Conservation (phyloP, 176 grass and related monocot species). For the Areca catechu region DNA sequence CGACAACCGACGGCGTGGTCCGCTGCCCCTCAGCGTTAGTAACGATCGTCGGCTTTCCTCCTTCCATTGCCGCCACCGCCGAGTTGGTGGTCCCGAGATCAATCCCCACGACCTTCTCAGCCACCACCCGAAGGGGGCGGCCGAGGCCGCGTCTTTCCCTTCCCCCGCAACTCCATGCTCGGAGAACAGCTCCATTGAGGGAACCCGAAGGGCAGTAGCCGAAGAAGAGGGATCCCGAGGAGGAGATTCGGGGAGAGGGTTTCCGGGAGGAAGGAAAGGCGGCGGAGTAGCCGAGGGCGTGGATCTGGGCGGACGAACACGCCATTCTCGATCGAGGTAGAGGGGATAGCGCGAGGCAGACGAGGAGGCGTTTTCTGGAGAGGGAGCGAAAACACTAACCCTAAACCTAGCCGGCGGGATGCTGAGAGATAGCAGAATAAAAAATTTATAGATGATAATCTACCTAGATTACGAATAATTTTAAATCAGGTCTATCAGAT, state of each 20-base stretch:
- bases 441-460: too few species aligned
- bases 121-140: constrained; percentile 41
- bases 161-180: constrained; percentile 21
- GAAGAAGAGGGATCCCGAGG: constrained; percentile 24
- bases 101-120: constrained; percentile 70
- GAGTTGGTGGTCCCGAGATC: constrained; percentile 85
- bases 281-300: constrained; percentile 13
- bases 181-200: constrained; percentile 15
- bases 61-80: constrained; percentile 68
- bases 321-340: neutral
- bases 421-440: too few species aligned
- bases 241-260: constrained; percentile 8
- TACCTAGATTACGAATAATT: too few species aligned
- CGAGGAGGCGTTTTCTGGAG: too few species aligned
- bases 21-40: constrained; percentile 75
- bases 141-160: constrained; percentile 19
- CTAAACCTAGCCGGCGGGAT: too few species aligned
- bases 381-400: too few species aligned
- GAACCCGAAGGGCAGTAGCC: constrained; percentile 2
- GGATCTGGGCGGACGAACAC: neutral
- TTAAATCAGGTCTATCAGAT: too few species aligned
- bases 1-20: constrained; percentile 75
- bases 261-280: constrained; percentile 28
- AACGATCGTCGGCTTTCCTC: constrained; percentile 74
- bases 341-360: too few species aligned